Percentiles rank a stretch among this genome's conserved stretches.
Evolutionary conservation across 805 yeast genomes (phyloP).

Genomic region (Ogataea glucozyma): DNA sequence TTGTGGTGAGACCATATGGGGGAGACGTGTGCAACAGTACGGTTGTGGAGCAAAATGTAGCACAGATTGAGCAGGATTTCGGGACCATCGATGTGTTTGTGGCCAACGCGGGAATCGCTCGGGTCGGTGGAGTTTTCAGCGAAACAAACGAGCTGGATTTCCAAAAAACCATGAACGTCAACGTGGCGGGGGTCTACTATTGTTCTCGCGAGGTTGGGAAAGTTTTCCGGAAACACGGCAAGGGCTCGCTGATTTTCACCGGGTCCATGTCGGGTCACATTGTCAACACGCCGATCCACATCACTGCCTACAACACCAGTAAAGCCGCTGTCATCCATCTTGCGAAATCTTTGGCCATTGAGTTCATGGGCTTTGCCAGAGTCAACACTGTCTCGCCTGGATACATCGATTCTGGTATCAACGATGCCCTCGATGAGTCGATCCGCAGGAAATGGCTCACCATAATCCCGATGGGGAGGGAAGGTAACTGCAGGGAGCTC

Average conservation of each 20-base stretch:
- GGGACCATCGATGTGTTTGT: slow-evolving; percentile 44
- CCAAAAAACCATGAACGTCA: slow-evolving; percentile 51
- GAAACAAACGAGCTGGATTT: slow-evolving; percentile 39
- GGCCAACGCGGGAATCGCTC: slow-evolving; percentile 44
- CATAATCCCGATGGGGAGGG: slow-evolving; percentile 49
- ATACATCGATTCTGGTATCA: slow-evolving; percentile 40
- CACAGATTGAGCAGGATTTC: slow-evolving; percentile 38
- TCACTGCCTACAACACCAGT: slow-evolving; percentile 50
- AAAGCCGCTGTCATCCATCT: slow-evolving; percentile 51
- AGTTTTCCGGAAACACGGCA: slow-evolving; percentile 46
- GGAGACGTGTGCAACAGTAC: slow-evolving; percentile 37
- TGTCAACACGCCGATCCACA: slow-evolving; percentile 52
- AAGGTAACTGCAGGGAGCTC: slow-evolving; percentile 48
- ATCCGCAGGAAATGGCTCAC: slow-evolving; percentile 32
- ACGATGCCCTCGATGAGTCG: slow-evolving; percentile 28
- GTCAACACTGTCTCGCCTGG: slow-evolving; percentile 36
- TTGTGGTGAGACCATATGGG: slow-evolving; percentile 21
- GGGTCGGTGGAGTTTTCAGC: slow-evolving; percentile 27
- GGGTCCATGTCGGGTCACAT: slow-evolving; percentile 59
- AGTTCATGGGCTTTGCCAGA: slow-evolving; percentile 51
- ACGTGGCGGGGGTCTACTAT: slow-evolving; percentile 49
- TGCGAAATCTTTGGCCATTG: slow-evolving; percentile 48
- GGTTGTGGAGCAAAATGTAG: slow-evolving; percentile 33
- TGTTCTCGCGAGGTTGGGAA: slow-evolving; percentile 52
- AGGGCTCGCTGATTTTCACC: slow-evolving; percentile 52